Conservation (phyloP, 805 yeast genomes). For the Ogataea methylovora region DNA sequence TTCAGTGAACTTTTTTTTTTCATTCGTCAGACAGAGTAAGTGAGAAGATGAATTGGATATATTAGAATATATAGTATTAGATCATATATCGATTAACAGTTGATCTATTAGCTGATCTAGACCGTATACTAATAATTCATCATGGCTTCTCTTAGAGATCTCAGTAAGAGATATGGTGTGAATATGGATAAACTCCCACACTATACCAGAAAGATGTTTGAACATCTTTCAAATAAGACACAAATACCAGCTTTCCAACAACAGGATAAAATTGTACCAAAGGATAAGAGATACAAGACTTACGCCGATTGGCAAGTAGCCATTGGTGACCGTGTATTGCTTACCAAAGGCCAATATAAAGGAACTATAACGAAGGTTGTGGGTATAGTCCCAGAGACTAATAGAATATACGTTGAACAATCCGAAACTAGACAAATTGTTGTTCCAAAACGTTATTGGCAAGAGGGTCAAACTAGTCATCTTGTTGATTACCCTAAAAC, state of each 20-base stretch:
- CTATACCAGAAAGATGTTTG: constrained; percentile 19
- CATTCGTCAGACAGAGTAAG: too few relatives aligned
- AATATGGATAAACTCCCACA: constrained; percentile 23
- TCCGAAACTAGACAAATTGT: constrained; percentile 57
- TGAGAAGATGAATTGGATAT: too few relatives aligned
- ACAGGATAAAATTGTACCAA: constrained; percentile 21
- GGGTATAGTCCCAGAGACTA: constrained; percentile 50
- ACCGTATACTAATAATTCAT: not conserved
- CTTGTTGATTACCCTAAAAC: constrained; percentile 63
- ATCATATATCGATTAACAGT: too few relatives aligned
- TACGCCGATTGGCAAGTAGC: constrained; percentile 53
- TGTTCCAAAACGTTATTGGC: constrained; percentile 70
- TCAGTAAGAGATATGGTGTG: constrained; percentile 24
- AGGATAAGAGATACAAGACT: constrained; percentile 27
- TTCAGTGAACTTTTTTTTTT: too few relatives aligned
- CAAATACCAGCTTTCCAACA: constrained; percentile 26
- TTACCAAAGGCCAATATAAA: constrained; percentile 59
- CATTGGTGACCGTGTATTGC: constrained; percentile 72
- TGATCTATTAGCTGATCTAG: too few relatives aligned
- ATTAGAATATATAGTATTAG: too few relatives aligned
- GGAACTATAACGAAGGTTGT: constrained; percentile 70
- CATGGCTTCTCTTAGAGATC: constrained; percentile 12
- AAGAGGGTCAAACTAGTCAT: constrained; percentile 62
- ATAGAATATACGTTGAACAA: constrained; percentile 60
- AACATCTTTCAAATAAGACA: constrained; percentile 18